Conservation (phyloP, 2,329 filamentous ascomycete genomes). For the Onygenales sp. region DNA sequence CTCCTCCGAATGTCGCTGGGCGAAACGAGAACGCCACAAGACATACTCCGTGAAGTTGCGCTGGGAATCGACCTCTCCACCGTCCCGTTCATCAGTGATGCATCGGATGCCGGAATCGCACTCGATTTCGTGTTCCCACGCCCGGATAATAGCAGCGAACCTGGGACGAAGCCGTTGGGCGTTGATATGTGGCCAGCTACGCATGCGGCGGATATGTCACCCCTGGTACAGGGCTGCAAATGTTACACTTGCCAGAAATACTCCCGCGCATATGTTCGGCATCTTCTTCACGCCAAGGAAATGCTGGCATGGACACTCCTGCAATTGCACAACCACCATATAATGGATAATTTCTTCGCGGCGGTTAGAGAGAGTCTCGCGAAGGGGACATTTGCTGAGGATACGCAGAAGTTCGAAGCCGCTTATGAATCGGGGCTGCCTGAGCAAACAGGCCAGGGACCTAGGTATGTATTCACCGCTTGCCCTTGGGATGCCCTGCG, state of each 20-base stretch:
- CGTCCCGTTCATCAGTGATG: slow-evolving; percentile 61
- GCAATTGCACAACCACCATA: slow-evolving; percentile 80
- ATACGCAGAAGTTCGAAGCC: slow-evolving; percentile 51
- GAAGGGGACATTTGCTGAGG: slow-evolving; percentile 44
- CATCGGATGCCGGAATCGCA: slow-evolving; percentile 78
- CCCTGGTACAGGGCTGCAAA: slow-evolving; percentile 54
- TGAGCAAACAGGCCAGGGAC: slow-evolving; percentile 63
- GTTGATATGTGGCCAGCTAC: slow-evolving; percentile 63
- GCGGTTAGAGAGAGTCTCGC: slow-evolving; percentile 57
- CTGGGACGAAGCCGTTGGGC: slow-evolving; percentile 47
- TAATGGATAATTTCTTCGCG: slow-evolving; percentile 63
- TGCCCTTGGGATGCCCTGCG: neutral
- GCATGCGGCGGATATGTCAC: slow-evolving; percentile 53
- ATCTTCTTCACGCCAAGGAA: slow-evolving; percentile 81
- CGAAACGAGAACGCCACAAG: slow-evolving; percentile 60
- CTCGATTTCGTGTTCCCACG: slow-evolving; percentile 67
- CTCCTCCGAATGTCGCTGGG: slow-evolving; percentile 70
- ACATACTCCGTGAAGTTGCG: slow-evolving; percentile 64
- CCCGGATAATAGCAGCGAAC: slow-evolving; percentile 11
- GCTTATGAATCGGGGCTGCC: slow-evolving; percentile 65
- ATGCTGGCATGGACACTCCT: slow-evolving; percentile 94
- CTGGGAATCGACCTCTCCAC: slow-evolving; percentile 74
- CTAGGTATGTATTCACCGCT: slow-evolving; percentile 43
- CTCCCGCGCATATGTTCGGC: slow-evolving; percentile 78
- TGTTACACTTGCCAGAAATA: slow-evolving; percentile 82